These are phyloP conservation scores for Ascochyta pisi DNA, from an alignment of 2,329 filamentous ascomycete species.

Conservation along the genomic window DNA sequence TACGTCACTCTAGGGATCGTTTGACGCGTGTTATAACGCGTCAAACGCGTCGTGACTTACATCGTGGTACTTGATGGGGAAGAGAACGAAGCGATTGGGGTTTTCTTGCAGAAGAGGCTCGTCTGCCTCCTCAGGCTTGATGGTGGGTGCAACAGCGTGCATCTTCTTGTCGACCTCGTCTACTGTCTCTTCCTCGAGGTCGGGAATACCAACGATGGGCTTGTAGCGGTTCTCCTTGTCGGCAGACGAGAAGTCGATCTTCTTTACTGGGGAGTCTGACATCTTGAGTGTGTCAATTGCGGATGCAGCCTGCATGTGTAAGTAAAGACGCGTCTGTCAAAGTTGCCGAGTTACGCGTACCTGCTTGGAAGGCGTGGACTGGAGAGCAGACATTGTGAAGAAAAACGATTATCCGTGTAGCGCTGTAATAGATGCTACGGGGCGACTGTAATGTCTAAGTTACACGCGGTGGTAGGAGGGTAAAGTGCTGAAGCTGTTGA, in stretches of 20 bases:
- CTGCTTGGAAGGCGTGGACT: constrained; percentile 75
- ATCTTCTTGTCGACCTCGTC: constrained; percentile 58
- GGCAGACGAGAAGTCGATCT: constrained; percentile 74
- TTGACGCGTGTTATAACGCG: constrained; percentile 69
- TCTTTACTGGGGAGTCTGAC: constrained; percentile 86
- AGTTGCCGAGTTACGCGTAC: constrained; percentile 58
- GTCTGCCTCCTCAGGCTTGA: constrained; percentile 72
- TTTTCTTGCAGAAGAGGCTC: constrained; percentile 97
- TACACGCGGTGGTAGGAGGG: constrained; percentile 24
- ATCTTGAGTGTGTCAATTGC: constrained; percentile 90
- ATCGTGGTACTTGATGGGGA: constrained; percentile 99
- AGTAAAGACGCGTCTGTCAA: constrained; percentile 43
- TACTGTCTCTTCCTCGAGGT: constrained; percentile 45
- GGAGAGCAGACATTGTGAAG: constrained; percentile 73
- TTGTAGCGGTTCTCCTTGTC: constrained; percentile 85
- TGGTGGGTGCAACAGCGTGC: constrained; percentile 56
- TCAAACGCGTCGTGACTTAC: constrained; percentile 64
- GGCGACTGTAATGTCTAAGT: constrained; percentile 26
- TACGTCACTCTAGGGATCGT: constrained; percentile 13
- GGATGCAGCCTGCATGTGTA: constrained; percentile 73
- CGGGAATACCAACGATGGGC: constrained; percentile 60
- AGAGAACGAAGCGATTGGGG: constrained; percentile 93
- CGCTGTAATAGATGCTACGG: constrained; percentile 18
- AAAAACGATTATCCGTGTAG: constrained; percentile 21
- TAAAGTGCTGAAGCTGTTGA: constrained; percentile 35